Percentiles rank a stretch among this genome's conserved stretches.
Conservation (phyloP, 1,284 basidiomycete species). For the Coniferiporia weirii region DNA sequence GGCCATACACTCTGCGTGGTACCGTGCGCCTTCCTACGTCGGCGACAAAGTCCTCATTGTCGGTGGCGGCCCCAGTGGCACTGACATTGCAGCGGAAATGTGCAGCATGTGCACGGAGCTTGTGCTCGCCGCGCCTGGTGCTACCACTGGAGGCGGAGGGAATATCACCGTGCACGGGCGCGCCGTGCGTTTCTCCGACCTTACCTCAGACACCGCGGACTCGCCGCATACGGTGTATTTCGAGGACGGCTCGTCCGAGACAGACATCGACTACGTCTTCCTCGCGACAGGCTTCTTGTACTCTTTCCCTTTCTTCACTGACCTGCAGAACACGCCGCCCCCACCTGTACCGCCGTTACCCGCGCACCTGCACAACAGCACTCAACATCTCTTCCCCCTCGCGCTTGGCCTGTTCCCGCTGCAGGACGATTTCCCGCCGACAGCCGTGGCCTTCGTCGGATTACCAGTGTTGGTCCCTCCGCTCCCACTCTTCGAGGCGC, state of each 20-base stretch:
- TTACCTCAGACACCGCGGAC: conserved; percentile 23
- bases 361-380: conserved; percentile 51
- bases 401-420: conserved; percentile 48
- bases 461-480: conserved; percentile 53
- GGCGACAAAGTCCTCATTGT: conserved; percentile 57
- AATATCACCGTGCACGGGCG: conserved; percentile 41
- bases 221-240: conserved; percentile 42
- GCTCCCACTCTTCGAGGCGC: conserved; percentile 63
- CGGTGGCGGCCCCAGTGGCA: conserved; percentile 65
- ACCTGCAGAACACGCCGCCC: conserved; percentile 33
- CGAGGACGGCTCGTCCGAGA: conserved; percentile 51
- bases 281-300: conserved; percentile 71
- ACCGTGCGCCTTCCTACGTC: conserved; percentile 46
- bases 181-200: conserved; percentile 37
- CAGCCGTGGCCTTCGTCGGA: conserved; percentile 59
- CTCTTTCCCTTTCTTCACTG: conserved; percentile 54
- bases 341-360: conserved; percentile 44
- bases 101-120: conserved; percentile 37
- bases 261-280: conserved; percentile 53
- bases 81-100: conserved; percentile 60
- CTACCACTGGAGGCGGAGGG: conserved; percentile 29
- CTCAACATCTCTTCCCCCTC: conserved; percentile 60
- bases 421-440: conserved; percentile 41
- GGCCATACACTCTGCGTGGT: conserved; percentile 61
- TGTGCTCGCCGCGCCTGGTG: conserved; percentile 46